phyloP scores from a whole-genome alignment of 2,329 filamentous ascomycete species.

The Aaosphaeria pasadenensis region DNA sequence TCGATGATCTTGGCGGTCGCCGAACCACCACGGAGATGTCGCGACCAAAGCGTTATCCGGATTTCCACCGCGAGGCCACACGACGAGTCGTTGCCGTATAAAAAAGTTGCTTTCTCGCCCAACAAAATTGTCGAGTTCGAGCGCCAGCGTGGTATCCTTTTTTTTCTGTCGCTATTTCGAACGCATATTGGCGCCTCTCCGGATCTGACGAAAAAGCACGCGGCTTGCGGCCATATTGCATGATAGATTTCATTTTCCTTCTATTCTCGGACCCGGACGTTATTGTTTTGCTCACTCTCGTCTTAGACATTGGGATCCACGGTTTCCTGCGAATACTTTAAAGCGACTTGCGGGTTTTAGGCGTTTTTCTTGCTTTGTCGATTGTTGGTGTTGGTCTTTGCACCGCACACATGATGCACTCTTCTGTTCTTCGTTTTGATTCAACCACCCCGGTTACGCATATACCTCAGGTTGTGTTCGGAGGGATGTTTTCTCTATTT shows the following conservation, averaged over 20 bases:
- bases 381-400: conserved; percentile 10
- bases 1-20: no score
- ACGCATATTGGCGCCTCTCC: conserved; percentile 32
- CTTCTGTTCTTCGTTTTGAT: background rate
- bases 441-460: no score
- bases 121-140: no score
- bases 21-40: no score
- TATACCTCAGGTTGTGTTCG: no score
- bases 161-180: conserved; percentile 33
- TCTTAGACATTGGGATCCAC: conserved; percentile 30
- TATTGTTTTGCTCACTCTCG: conserved; percentile 22
- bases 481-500: background rate
- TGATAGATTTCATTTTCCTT: conserved; percentile 35
- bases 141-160: conserved; percentile 1
- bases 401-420: conserved; percentile 16
- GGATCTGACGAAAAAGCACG: conserved; percentile 36
- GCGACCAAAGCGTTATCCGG: no score
- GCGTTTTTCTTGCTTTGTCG: conserved; percentile 20
- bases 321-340: conserved; percentile 25
- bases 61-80: no score
- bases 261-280: conserved; percentile 16
- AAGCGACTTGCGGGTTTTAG: conserved; percentile 31
- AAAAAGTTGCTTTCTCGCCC: no score
- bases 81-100: no score
- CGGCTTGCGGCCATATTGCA: conserved; percentile 36